Percentiles rank a stretch among this genome's conserved stretches.
These are phyloP conservation scores for Pseudomassariella vexata DNA, from an alignment of 2,329 filamentous ascomycete genomes.

Conservation along the genomic window DNA sequence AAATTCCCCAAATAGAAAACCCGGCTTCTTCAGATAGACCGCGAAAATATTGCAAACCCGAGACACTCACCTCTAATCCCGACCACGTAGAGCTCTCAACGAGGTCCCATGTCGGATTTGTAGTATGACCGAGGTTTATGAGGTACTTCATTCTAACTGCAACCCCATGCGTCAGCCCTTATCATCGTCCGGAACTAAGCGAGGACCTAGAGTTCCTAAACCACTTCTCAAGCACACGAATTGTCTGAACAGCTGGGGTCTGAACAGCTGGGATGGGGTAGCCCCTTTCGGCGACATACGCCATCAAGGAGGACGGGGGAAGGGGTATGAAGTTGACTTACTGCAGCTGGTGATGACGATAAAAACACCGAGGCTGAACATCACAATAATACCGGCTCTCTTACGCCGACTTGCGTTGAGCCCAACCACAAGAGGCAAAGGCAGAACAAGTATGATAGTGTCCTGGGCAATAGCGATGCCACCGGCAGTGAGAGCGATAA, in stretches of 20 bases:
- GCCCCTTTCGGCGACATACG: too few relatives aligned
- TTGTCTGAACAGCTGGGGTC: too few relatives aligned
- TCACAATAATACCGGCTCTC: constrained; percentile 23
- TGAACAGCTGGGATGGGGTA: too few relatives aligned
- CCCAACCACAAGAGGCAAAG: constrained; percentile 24
- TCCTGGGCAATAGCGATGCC: constrained; percentile 28
- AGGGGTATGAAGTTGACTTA: too few relatives aligned
- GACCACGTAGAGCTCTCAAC: constrained; percentile 36
- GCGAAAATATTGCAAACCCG: too few relatives aligned
- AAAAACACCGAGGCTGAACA: constrained; percentile 32
- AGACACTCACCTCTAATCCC: constrained; percentile 34
- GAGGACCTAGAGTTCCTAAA: too few relatives aligned
- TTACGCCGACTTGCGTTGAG: constrained; percentile 22
- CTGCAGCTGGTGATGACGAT: constrained; percentile 28
- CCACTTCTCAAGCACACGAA: too few relatives aligned
- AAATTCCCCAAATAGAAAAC: too few relatives aligned
- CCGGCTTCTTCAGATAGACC: too few relatives aligned
- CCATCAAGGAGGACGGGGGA: too few relatives aligned
- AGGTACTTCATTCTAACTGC: constrained; percentile 30
- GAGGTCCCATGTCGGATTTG: constrained; percentile 22
- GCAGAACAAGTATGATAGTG: constrained; percentile 25
- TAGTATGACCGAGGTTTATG: constrained; percentile 23
- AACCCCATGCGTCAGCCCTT: too few relatives aligned
- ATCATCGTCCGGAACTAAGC: too few relatives aligned
- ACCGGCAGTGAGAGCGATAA: constrained; percentile 23